Base-by-base conservation (phyloP, 495 filamentous ascomycete genomes). In the Tuber brumale region DNA sequence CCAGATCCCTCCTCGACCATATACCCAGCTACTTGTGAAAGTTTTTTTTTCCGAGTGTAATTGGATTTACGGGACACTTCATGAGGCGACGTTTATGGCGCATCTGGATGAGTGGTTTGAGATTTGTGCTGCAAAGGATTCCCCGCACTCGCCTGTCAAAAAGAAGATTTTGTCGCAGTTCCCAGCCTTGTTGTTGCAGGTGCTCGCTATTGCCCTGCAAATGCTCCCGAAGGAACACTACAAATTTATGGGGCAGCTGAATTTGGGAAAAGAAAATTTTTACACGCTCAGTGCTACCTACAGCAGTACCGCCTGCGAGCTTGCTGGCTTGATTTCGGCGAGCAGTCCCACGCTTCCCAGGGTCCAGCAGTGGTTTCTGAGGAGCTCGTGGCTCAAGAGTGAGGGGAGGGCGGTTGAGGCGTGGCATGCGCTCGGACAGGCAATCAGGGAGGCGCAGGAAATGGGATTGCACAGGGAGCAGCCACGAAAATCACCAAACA, bases 361-460 rank as follows among this genome's bases (percentile, higher is more conserved):
- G 0, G 88, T 90, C 31, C 81, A 89, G 76, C 86, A 88, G 44
- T 89, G 89, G 45, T 90, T 89, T 81, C 70, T 88, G 27, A 84
- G 84, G 61, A 82, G 82, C 41, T 82, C 81, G 16, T 85, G 84
- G 74, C 74, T 85, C 73, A 85, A 85, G 79, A 84, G 82, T 69
- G 84, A 83, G 43, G 84, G 84, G 6, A 79, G 80, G 70, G 83
- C 84, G 16, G 74, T 84, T 73, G 81, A 83, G 80, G 84, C 80
- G 81, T 91, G 89, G 89, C 89, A 91, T 83, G 85, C 86, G 21
- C 85, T 91, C 31, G 88, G 88, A 23, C 83, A 85, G 42, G 84
- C 86, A 16, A 90, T 90, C 71, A 83, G 88, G 61, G 89, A 91
- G 82, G 89, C 87, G 12, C 89, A 90, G 81, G 89, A 90, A 76